These are phyloP conservation scores for Lactarius pseudohatsudake DNA, from an alignment of 768 basidiomycete species.

Conservation along the genomic window DNA sequence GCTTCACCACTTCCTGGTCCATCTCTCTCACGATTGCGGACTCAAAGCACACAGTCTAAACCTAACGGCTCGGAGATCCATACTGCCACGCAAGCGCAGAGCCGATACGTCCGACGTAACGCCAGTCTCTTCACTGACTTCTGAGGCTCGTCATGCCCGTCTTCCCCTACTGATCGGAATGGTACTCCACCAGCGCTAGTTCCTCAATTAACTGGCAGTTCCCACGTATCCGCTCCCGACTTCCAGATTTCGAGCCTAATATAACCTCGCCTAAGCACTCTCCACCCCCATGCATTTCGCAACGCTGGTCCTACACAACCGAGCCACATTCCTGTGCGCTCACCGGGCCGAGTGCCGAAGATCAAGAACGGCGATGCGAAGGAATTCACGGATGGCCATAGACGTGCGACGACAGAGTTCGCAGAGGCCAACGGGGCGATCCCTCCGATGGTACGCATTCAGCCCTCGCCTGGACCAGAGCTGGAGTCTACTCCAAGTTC, in stretches of 20 bases:
- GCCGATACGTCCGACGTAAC: constrained; percentile 30
- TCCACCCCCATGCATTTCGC: constrained; percentile 29
- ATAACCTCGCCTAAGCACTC: constrained; percentile 33
- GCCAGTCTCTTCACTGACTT: constrained; percentile 23
- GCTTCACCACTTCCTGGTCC: constrained; percentile 15
- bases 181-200: constrained; percentile 28
- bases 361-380: constrained; percentile 23
- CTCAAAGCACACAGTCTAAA: constrained; percentile 4
- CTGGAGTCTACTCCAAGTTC: background rate
- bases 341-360: constrained; percentile 39
- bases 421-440: constrained; percentile 32
- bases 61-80: constrained; percentile 15
- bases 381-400: constrained; percentile 33
- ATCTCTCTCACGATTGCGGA: constrained; percentile 6
- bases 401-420: constrained; percentile 34
- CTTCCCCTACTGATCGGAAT: constrained; percentile 19
- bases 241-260: constrained; percentile 45
- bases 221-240: constrained; percentile 35
- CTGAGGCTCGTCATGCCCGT: constrained; percentile 23
- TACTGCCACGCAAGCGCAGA: constrained; percentile 37
- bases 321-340: constrained; percentile 49
- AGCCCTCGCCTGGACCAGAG: constrained; percentile 14
- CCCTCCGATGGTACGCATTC: constrained; percentile 30
- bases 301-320: constrained; percentile 31
- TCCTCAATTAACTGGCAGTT: constrained; percentile 44